Evolutionary conservation across 2,329 filamentous ascomycete genomes (phyloP).

Genomic region (Teratosphaeria pseudoeucalypti): DNA sequence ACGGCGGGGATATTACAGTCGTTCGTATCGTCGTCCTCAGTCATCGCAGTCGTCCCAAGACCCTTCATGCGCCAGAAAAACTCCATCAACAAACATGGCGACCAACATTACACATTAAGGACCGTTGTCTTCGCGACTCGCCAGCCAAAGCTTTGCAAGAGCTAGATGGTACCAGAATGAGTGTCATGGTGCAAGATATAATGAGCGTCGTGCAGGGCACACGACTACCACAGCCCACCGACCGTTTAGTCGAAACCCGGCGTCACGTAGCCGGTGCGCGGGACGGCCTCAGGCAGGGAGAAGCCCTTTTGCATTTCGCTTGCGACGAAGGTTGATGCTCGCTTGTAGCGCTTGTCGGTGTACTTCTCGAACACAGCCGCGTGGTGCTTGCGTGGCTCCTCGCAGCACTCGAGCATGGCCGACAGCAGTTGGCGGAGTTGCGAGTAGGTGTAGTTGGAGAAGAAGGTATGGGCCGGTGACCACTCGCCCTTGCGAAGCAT

Average conservation of each 20-base stretch:
- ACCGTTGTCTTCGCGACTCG: neutral
- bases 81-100: neutral
- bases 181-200: neutral
- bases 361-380: conserved; percentile 87
- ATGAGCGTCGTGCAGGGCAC: neutral
- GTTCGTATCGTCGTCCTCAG: conserved; percentile 4
- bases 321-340: conserved; percentile 70
- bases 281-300: conserved; percentile 31
- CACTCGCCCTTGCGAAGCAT: conserved; percentile 88
- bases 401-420: conserved; percentile 80
- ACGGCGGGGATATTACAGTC: neutral
- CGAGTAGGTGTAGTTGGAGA: conserved; percentile 81
- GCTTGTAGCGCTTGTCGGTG: conserved; percentile 74
- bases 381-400: conserved; percentile 71
- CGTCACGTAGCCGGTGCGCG: neutral
- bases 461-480: conserved; percentile 75
- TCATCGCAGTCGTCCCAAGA: conserved; percentile 7
- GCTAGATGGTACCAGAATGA: conserved; percentile 1
- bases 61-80: conserved; percentile 1
- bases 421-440: conserved; percentile 70
- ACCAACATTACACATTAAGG: conserved; percentile 1
- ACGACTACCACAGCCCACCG: conserved; percentile 4
- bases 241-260: conserved; percentile 3
- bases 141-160: conserved; percentile 1
- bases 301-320: conserved; percentile 57